A percentile compares a stretch with the other conserved stretches of the same genome.
phyloP scores from a whole-genome alignment of 164 flowering plant genomes.

The Saururus chinensis region DNA sequence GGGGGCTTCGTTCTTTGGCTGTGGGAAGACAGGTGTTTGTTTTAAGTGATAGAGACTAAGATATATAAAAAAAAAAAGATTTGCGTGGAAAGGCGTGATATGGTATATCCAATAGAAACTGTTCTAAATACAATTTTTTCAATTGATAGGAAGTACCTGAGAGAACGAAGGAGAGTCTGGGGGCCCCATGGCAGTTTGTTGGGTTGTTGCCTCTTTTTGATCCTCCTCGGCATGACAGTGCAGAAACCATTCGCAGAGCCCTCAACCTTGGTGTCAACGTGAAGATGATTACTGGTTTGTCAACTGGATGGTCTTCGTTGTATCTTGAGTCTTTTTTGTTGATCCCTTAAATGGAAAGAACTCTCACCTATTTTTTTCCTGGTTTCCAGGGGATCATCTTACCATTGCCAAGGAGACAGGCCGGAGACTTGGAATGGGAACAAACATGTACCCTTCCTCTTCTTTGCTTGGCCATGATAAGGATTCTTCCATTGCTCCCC shows the following conservation, averaged over 20 bases:
- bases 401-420: constrained; percentile 41
- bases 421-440: constrained; percentile 40
- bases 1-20: constrained; percentile 34
- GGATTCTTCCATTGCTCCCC: constrained; percentile 29
- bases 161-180: constrained; percentile 24
- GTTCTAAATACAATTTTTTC: no score
- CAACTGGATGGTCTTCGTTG: neutral
- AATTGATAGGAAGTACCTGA: constrained; percentile 25
- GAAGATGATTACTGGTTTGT: constrained; percentile 29
- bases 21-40: constrained; percentile 26
- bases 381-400: constrained; percentile 29
- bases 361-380: neutral
- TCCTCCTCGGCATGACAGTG: constrained; percentile 32
- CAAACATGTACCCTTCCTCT: constrained; percentile 42
- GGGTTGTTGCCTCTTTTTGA: constrained; percentile 31
- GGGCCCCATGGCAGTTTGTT: constrained; percentile 32
- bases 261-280: constrained; percentile 32
- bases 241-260: constrained; percentile 30
- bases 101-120: no score
- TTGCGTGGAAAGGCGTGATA: neutral
- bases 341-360: no score
- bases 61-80: neutral
- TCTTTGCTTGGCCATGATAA: constrained; percentile 28
- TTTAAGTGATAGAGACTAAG: no score
- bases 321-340: neutral